Evolutionary conservation across 495 filamentous ascomycete species (phyloP).

Genomic region (Neurospora discreta): DNA sequence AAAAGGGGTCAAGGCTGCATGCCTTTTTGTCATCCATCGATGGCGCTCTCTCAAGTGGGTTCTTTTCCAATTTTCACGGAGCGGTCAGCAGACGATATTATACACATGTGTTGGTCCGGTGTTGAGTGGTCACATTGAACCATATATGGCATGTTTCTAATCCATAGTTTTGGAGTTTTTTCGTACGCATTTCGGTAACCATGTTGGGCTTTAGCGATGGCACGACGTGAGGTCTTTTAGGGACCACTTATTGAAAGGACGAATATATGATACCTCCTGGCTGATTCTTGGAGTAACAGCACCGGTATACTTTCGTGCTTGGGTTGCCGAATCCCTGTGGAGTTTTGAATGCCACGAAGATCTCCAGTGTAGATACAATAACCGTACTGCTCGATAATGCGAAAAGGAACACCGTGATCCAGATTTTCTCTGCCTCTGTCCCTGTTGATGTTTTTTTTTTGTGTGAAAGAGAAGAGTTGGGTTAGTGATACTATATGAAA

Average conservation of each 20-base stretch:
- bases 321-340: too few species aligned
- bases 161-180: background rate
- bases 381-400: too few species aligned
- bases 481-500: too few species aligned
- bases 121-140: background rate
- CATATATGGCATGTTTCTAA: background rate
- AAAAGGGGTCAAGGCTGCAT: background rate
- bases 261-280: background rate
- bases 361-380: too few species aligned
- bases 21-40: background rate
- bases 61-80: background rate
- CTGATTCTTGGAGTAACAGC: too few species aligned
- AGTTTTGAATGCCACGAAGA: too few species aligned
- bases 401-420: too few species aligned
- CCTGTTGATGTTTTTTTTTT: too few species aligned
- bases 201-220: background rate
- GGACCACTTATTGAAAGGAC: background rate
- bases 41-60: background rate
- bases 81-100: background rate
- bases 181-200: background rate
- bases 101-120: background rate
- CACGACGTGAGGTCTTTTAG: background rate
- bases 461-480: too few species aligned
- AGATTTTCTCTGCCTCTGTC: too few species aligned
- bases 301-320: too few species aligned